Conservation (phyloP, 139 green algal genomes). For the Chlamydomonas schloesseri region DNA sequence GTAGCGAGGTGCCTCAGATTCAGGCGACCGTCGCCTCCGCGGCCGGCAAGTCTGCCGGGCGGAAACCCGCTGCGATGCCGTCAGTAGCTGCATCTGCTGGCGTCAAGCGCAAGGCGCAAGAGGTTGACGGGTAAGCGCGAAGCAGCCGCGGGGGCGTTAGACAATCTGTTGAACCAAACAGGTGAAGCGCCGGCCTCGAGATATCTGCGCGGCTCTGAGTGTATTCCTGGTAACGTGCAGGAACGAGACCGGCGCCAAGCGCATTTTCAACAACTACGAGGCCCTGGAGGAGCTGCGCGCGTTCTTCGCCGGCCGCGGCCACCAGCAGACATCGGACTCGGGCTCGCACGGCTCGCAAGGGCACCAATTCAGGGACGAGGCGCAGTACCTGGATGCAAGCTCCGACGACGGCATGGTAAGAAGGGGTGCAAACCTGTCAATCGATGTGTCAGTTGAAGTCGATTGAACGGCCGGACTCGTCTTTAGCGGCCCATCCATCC, state of each 20-base stretch:
- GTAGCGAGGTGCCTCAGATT: background rate
- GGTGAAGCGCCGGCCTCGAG: no score
- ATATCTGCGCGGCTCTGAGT: background rate
- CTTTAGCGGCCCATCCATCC: no score
- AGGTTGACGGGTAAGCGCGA: background rate
- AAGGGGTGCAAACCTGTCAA: no score
- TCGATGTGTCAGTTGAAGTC: no score
- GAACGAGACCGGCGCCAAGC: background rate
- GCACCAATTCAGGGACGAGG: background rate
- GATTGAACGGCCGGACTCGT: no score
- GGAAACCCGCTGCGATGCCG: background rate
- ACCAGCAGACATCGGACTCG: background rate
- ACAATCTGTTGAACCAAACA: background rate
- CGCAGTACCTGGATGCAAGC: background rate
- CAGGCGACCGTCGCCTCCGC: background rate
- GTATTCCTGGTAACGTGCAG: background rate
- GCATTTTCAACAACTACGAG: constrained; percentile 29
- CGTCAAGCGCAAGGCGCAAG: constrained; percentile 14
- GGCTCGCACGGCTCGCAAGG: background rate
- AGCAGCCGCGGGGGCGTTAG: background rate
- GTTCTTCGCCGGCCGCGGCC: background rate
- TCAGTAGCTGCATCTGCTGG: background rate
- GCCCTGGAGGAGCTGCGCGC: constrained; percentile 10
- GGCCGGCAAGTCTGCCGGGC: no score
- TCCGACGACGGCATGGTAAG: background rate